Evolutionary conservation across 257 asterid species (phyloP).

Genomic region (Nicotiana attenuata): DNA sequence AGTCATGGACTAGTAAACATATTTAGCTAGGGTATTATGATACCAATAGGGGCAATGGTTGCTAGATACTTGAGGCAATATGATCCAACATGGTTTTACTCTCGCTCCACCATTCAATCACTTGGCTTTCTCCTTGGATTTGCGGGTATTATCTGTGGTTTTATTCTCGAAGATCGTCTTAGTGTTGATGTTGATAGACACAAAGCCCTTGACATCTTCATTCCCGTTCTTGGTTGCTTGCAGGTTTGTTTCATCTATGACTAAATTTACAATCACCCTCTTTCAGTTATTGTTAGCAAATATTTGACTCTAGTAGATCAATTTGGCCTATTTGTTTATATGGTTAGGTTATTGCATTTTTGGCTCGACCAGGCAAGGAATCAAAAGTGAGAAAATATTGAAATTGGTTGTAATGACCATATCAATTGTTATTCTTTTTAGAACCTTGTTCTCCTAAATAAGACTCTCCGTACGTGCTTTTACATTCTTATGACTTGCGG

Average conservation of each 20-base stretch:
- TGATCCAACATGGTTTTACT: slow-evolving; percentile 86
- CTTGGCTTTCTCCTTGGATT: slow-evolving; percentile 59
- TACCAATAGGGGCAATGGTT: slow-evolving; percentile 68
- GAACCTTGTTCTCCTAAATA: no score
- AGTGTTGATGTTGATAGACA: slow-evolving; percentile 40
- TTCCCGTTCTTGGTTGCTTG: slow-evolving; percentile 64
- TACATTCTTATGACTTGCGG: no score
- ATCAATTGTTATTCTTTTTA: no score
- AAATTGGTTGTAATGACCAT: no score
- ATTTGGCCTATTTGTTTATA: neutral
- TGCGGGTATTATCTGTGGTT: slow-evolving; percentile 56
- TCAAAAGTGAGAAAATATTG: slow-evolving; percentile 71
- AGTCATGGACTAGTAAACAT: slow-evolving; percentile 73
- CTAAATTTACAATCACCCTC: no score
- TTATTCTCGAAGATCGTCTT: slow-evolving; percentile 55
- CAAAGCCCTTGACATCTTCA: slow-evolving; percentile 62
- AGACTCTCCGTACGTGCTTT: no score
- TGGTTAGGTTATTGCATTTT: slow-evolving; percentile 57
- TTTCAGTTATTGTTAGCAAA: no score
- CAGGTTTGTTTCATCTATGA: slow-evolving; percentile 45
- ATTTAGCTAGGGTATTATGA: slow-evolving; percentile 76
- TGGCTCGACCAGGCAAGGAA: slow-evolving; percentile 64
- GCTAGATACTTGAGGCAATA: slow-evolving; percentile 71
- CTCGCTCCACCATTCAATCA: slow-evolving; percentile 51
- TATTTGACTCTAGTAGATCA: no score